Evolutionary conservation across 225 moss, liverwort and hornwort species (phyloP).

Genomic region (Sphagnum tenellum): DNA sequence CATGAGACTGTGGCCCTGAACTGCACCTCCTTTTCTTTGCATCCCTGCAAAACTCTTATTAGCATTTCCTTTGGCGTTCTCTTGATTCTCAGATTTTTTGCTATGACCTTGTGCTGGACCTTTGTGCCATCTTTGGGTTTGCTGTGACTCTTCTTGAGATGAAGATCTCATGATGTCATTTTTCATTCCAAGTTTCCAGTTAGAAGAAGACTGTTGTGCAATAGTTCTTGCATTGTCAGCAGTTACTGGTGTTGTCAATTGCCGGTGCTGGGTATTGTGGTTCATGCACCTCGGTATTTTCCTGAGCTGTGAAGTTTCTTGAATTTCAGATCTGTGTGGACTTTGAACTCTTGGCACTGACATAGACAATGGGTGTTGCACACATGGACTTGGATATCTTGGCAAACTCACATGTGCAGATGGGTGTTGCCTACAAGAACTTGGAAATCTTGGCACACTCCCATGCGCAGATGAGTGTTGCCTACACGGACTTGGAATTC

Average conservation of each 20-base stretch:
- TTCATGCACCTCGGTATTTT: slow-evolving; percentile 21
- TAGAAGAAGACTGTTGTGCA: not conserved
- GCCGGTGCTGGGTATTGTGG: slow-evolving; percentile 19
- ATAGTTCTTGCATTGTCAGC: slow-evolving; percentile 11
- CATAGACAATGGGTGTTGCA: too few relatives aligned
- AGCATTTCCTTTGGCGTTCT: slow-evolving; percentile 22
- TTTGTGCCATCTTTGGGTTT: slow-evolving; percentile 25
- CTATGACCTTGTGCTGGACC: slow-evolving; percentile 16
- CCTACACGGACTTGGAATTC: too few relatives aligned
- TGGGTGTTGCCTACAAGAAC: too few relatives aligned
- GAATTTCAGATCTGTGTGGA: slow-evolving; percentile 10
- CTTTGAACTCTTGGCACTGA: too few relatives aligned
- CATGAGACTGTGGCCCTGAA: slow-evolving; percentile 26
- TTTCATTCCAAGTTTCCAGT: slow-evolving; percentile 7
- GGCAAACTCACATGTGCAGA: slow-evolving; percentile 1
- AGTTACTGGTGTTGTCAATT: slow-evolving; percentile 10
- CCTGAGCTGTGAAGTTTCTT: slow-evolving; percentile 14
- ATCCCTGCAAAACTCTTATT: slow-evolving; percentile 8
- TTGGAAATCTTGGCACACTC: too few relatives aligned
- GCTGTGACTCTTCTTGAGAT: slow-evolving; percentile 20
- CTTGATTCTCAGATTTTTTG: slow-evolving; percentile 17
- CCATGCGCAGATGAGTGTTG: too few relatives aligned
- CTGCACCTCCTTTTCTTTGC: slow-evolving; percentile 13
- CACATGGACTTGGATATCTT: slow-evolving; percentile 16
- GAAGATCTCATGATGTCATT: slow-evolving; percentile 25